Percentiles rank a stretch among this genome's conserved stretches.
phyloP scores from a whole-genome alignment of 2,329 filamentous ascomycete species.

The Lachnellula willkommii region DNA sequence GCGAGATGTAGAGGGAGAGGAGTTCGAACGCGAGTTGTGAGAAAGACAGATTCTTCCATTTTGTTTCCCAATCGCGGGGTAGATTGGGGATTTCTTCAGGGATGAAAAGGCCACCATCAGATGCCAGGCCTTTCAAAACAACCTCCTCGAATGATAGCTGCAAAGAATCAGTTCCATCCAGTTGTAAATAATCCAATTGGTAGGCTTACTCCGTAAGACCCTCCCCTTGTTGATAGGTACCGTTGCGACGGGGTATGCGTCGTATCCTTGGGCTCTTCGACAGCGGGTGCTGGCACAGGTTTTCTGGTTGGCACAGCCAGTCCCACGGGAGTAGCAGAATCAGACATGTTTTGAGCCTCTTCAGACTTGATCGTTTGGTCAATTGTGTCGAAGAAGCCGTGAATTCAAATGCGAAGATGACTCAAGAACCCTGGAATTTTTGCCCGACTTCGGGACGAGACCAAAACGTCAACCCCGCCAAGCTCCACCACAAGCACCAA shows the following conservation, averaged over 20 bases:
- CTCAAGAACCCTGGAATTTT: neutral
- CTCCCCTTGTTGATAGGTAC: constrained; percentile 59
- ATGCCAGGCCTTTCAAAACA: constrained; percentile 81
- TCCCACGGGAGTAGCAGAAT: constrained; percentile 17
- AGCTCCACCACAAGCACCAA: neutral
- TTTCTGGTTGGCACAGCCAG: constrained; percentile 21
- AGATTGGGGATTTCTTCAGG: constrained; percentile 72
- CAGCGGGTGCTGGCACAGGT: constrained; percentile 7
- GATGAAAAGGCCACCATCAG: constrained; percentile 84
- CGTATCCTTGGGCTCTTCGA: constrained; percentile 17
- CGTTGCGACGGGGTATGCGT: constrained; percentile 48
- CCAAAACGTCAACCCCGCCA: neutral
- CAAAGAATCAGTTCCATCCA: constrained; percentile 13
- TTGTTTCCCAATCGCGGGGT: constrained; percentile 56
- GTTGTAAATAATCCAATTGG: constrained; percentile 6
- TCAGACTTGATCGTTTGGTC: neutral
- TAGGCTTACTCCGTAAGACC: constrained; percentile 52
- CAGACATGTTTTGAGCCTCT: constrained; percentile 13
- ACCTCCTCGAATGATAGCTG: constrained; percentile 88
- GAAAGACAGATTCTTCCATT: constrained; percentile 75
- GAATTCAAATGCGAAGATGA: neutral
- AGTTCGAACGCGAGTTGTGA: constrained; percentile 78
- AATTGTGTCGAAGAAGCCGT: neutral
- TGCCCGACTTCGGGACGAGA: neutral
- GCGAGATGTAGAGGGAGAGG: constrained; percentile 81